Evolutionary conservation across 2,329 filamentous ascomycete genomes (phyloP).

Genomic region (Colletotrichum orbiculare): DNA sequence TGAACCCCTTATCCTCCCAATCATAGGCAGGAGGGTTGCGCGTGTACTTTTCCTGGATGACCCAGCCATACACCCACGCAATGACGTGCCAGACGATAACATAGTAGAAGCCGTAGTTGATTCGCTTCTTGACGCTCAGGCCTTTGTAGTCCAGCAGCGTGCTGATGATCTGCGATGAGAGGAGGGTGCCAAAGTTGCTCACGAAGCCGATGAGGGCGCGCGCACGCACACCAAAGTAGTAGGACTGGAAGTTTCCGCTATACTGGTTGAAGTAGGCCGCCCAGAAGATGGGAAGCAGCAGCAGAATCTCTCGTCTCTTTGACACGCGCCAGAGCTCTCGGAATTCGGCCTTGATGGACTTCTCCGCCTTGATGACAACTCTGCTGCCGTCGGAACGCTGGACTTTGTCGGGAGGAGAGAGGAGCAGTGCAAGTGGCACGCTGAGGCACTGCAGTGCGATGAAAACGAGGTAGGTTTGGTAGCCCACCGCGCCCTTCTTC

Average conservation of each 20-base stretch:
- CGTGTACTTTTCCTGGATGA: conserved; percentile 63
- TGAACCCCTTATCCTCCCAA: conserved; percentile 55
- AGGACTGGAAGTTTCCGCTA: conserved; percentile 60
- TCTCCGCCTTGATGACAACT: conserved; percentile 40
- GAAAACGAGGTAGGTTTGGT: conserved; percentile 44
- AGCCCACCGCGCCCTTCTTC: conserved; percentile 41
- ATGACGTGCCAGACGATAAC: conserved; percentile 56
- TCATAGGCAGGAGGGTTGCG: conserved; percentile 51
- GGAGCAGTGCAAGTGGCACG: conserved; percentile 40
- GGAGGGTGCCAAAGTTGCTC: conserved; percentile 46
- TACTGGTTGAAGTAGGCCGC: conserved; percentile 47
- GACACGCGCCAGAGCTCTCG: conserved; percentile 39
- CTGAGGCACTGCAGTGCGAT: conserved; percentile 44
- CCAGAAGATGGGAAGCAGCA: conserved; percentile 42
- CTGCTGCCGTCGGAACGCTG: conserved; percentile 42
- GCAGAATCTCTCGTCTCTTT: conserved; percentile 37
- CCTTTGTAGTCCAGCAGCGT: conserved; percentile 56
- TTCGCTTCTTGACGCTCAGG: conserved; percentile 50
- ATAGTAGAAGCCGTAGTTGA: conserved; percentile 57
- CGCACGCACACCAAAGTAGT: conserved; percentile 51
- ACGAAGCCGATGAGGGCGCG: conserved; percentile 60
- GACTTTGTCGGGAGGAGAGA: conserved; percentile 44
- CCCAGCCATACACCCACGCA: conserved; percentile 64
- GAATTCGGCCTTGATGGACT: conserved; percentile 40
- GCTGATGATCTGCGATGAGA: conserved; percentile 58